These are phyloP conservation scores for Eimeria sp. DNA, from an alignment of 169 alveolate genomes.

Conservation along the genomic window DNA sequence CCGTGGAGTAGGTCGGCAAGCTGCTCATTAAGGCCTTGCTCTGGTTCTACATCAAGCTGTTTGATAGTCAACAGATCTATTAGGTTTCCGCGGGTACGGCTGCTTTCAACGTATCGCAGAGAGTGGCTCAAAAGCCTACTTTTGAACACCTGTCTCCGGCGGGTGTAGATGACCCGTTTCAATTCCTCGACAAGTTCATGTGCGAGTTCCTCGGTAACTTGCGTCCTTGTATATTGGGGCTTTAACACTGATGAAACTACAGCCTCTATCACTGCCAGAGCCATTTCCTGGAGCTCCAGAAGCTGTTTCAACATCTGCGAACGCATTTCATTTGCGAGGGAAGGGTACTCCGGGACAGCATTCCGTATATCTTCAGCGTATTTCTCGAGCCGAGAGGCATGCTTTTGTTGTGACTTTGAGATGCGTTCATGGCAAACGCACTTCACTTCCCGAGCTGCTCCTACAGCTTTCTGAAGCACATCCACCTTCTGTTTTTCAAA, in stretches of 20 bases:
- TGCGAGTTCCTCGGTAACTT: background rate
- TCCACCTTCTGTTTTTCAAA: background rate
- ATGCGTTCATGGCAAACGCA: background rate
- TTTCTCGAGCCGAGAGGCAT: background rate
- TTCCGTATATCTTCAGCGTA: background rate
- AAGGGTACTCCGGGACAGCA: background rate
- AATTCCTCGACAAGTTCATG: background rate
- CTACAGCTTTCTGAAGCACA: background rate
- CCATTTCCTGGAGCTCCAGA: conserved; percentile 18
- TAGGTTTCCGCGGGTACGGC: background rate
- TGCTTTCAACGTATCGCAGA: background rate
- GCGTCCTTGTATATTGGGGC: background rate
- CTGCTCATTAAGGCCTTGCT: background rate
- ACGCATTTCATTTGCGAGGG: background rate
- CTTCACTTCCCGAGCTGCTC: background rate
- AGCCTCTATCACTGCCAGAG: background rate
- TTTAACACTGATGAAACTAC: background rate
- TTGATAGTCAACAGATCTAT: background rate
- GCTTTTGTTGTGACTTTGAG: background rate
- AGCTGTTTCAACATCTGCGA: background rate
- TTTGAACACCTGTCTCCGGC: conserved; percentile 9
- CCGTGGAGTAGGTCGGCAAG: background rate
- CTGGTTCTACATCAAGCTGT: background rate
- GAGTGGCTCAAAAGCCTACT: background rate
- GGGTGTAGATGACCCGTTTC: conserved; percentile 22